Percentiles rank a stretch among this genome's conserved stretches.
Conservation (phyloP, 140 eudicot genomes). For the Flaveria floridana region DNA sequence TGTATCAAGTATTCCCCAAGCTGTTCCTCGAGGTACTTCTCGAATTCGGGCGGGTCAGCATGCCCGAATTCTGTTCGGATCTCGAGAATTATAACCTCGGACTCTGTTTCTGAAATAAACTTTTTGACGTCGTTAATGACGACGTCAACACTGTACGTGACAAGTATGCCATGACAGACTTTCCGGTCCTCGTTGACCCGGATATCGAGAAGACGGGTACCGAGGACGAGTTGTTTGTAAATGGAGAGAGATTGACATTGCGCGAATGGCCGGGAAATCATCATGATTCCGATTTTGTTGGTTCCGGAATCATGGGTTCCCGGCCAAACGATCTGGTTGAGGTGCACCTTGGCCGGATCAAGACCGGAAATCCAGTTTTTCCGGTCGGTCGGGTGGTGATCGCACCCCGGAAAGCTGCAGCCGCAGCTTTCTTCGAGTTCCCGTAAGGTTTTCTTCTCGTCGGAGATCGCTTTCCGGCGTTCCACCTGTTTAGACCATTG, state of each 20-base stretch:
- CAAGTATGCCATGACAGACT: conserved; percentile 81
- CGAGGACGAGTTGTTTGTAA: conserved; percentile 68
- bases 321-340: conserved; percentile 86
- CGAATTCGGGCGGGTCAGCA: conserved; percentile 86
- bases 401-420: conserved; percentile 65
- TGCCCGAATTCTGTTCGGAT: conserved; percentile 91
- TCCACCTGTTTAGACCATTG: conserved; percentile 65
- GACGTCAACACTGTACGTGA: conserved; percentile 61
- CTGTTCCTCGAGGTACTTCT: conserved; percentile 63
- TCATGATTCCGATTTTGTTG: conserved; percentile 67
- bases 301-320: conserved; percentile 98
- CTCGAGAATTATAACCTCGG: conserved; percentile 83
- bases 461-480: conserved; percentile 51
- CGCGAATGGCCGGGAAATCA: conserved; percentile 80
- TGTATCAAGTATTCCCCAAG: conserved; percentile 75
- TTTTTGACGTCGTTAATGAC: conserved; percentile 69
- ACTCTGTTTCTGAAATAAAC: conserved; percentile 69
- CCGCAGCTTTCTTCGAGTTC: conserved; percentile 55
- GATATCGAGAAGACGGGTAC: conserved; percentile 74
- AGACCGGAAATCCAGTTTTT: conserved; percentile 84
- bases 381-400: conserved; percentile 62
- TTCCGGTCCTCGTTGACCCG: conserved; percentile 80
- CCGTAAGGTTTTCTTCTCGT: conserved; percentile 54
- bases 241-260: conserved; percentile 81
- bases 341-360: conserved; percentile 49